phyloP scores from a whole-genome alignment of 2,329 filamentous ascomycete genomes.

The Penicillium sp. region DNA sequence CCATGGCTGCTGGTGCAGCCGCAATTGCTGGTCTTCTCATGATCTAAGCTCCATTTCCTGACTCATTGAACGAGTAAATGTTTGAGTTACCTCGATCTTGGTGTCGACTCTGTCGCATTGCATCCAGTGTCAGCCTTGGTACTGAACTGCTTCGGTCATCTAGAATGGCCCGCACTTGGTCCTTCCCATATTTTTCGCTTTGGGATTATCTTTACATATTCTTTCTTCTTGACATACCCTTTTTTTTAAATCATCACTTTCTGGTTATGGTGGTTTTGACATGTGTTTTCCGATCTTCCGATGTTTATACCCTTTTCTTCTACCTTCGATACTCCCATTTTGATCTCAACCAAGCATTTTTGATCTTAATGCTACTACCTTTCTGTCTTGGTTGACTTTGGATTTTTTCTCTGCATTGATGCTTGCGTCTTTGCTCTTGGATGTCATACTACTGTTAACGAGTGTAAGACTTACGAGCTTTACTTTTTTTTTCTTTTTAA shows the following conservation, averaged over 20 bases:
- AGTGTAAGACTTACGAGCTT: slow-evolving; percentile 8
- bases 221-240: background rate
- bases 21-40: slow-evolving; percentile 29
- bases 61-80: background rate
- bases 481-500: background rate
- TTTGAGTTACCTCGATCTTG: slow-evolving; percentile 4
- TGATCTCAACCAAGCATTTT: slow-evolving; percentile 2
- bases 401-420: slow-evolving; percentile 1
- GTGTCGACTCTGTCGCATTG: slow-evolving; percentile 1
- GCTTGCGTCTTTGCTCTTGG: slow-evolving; percentile 6
- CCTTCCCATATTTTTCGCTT: background rate
- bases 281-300: slow-evolving; percentile 3
- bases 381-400: slow-evolving; percentile 4
- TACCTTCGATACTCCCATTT: background rate
- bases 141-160: slow-evolving; percentile 1
- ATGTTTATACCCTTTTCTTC: slow-evolving; percentile 8
- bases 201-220: slow-evolving; percentile 6
- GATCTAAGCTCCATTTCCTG: slow-evolving; percentile 19
- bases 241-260: background rate
- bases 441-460: slow-evolving; percentile 6
- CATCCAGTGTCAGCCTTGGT: background rate
- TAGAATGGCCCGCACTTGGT: slow-evolving; percentile 3
- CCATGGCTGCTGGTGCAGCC: slow-evolving; percentile 25
- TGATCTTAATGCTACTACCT: background rate
- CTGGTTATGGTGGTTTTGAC: slow-evolving; percentile 4